Evolutionary conservation across 1,139 yeast genomes (phyloP), one percentile per base, ranked within the genome.

Genomic region (Suhomyces bokatorum): DNA sequence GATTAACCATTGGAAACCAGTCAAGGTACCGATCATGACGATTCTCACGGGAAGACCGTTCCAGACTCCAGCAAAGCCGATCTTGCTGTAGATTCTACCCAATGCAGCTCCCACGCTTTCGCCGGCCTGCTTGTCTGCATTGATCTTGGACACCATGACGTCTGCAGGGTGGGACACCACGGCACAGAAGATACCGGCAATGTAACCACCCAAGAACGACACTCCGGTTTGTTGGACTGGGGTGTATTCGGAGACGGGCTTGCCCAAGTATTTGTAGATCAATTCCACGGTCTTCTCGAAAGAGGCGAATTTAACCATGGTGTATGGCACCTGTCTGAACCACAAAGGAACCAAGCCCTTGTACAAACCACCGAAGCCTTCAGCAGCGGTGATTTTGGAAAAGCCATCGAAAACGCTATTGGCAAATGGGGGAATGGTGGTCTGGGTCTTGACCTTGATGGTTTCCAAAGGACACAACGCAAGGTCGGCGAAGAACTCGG

Each of bases 141-240:
- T 90, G 59, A 91, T 80, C 77, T 90, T 87, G 44, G 96, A 87
- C 32, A 91, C 97, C 95, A 91, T 85, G 37, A 90, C 97, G 69
- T 91, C 98, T 33, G 97, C 97, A 35, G 98, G 98, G 67, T 91
- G 97, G 20, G 97, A 90, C 15, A 89, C 95, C 44, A 86, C 70
- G 20, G 97, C 97, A 75, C 97, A 90, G 73, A 89, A 81, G 48
- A 91, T 84, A 82, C 97, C 98, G 26, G 97, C 98, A 65, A 90
- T 81, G 73, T 90, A 90, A 67, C 98, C 97, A 67, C 96, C 96
- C 45, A 83, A 75, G 73, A 91, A 91, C 26, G 96, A 87, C 37
- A 91, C 95, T 48, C 96, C 96, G 31, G 97, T 91, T 70, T 91
- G 97, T 62, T 86, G 85, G 42, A 79, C 51, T 31, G 78, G 63